phyloP scores from a whole-genome alignment of 164 flowering plant genomes.

The Dillenia turbinata region DNA sequence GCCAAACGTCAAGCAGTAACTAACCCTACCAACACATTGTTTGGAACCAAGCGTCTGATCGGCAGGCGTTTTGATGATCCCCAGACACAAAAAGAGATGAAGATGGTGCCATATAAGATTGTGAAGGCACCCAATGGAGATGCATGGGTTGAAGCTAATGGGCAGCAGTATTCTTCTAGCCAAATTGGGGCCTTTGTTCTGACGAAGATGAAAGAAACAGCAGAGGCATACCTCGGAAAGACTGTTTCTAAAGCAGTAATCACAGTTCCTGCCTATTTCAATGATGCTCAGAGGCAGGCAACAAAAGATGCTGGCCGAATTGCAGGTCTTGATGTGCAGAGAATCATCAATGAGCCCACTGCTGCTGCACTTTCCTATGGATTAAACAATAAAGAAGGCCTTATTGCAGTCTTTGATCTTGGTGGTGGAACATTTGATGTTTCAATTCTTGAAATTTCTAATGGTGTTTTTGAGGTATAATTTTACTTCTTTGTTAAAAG shows the following conservation, averaged over 20 bases:
- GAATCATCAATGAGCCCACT: constrained; percentile 76
- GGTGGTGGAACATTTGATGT: constrained; percentile 83
- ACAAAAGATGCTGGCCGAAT: constrained; percentile 81
- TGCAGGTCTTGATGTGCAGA: constrained; percentile 68
- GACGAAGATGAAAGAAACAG: constrained; percentile 76
- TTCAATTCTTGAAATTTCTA: constrained; percentile 68
- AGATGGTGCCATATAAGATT: constrained; percentile 69
- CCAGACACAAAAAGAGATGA: constrained; percentile 71
- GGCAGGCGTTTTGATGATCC: constrained; percentile 66
- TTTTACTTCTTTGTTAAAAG: not conserved
- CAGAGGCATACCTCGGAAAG: constrained; percentile 66
- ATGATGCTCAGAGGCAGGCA: constrained; percentile 82
- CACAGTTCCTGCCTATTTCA: constrained; percentile 78
- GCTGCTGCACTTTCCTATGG: constrained; percentile 86
- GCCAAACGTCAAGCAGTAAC: constrained; percentile 81
- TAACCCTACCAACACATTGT: constrained; percentile 60
- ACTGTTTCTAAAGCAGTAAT: constrained; percentile 56
- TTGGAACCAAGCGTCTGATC: constrained; percentile 66
- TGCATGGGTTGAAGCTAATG: constrained; percentile 77
- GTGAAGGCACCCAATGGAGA: constrained; percentile 70
- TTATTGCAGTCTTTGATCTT: constrained; percentile 72
- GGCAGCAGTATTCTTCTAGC: constrained; percentile 64
- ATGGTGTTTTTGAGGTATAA: constrained; percentile 73
- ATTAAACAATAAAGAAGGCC: constrained; percentile 64
- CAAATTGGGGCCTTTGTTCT: constrained; percentile 64